Base-by-base conservation (phyloP, 192 early-diverging fungal species). In the Backusella luteola region DNA sequence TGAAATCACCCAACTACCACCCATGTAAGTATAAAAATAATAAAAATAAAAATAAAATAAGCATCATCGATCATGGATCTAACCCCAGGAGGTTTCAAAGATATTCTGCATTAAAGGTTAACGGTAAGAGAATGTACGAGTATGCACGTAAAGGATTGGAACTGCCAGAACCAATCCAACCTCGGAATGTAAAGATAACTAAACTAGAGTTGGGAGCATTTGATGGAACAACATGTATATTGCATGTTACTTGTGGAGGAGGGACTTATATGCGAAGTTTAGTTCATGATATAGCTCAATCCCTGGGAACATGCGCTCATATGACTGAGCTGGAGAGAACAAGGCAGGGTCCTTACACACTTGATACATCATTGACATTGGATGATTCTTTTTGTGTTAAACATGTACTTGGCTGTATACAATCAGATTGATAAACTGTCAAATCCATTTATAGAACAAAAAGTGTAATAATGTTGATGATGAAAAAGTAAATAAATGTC, bases 251-350 rank as follows among this genome's bases (percentile, higher is more conserved):
- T 38, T 88, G 91, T 70, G 87, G 90, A 35, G 88, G 92, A 35
- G 93, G 93, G 29, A 90, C 91, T 14, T 94, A 94, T 81, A 86
- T 94, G 66, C 82, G 93, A 7, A 91, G 89, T 46, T 77, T 94
- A 34, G 82, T 94, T n/a, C 74, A 91, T 68, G 92, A 94, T 63
- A 67, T 94, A 42, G 91, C 89, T 9, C 53, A 77, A 21, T 56
- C 66, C 0, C 66, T 93, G 32, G 89, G 87, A 9, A 87, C 86
- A 14, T 85, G 79, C 0, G 93, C 90, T 0, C 84, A 88, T 38
- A 91, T 93, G 89, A 81, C 86, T 4, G 87, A 84, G 36, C 82
- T 94, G 17, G 73, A 89, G 36, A 73, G 93, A 53, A 84, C 82
- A 49, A 79, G 90, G 52, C 91, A 93, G 73, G 89, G 89, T 0